Percentiles rank a stretch among this genome's conserved stretches.
Evolutionary conservation across 306 rosid species (phyloP).

Genomic region (Cucurbita pepo): DNA sequence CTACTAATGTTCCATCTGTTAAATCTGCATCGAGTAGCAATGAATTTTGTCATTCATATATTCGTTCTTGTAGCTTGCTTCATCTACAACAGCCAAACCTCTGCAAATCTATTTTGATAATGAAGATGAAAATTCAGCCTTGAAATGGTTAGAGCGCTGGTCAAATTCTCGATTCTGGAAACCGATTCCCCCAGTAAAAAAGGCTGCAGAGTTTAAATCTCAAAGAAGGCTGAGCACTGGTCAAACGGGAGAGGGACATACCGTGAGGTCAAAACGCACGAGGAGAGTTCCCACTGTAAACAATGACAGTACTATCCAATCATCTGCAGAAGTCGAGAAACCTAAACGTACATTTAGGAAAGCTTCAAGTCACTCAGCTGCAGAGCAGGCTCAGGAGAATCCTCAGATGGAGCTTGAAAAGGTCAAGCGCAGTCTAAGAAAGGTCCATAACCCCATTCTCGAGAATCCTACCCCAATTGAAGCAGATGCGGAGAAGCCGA

Average conservation of each 20-base stretch:
- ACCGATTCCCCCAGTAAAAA: constrained; percentile 68
- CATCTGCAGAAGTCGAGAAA: constrained; percentile 67
- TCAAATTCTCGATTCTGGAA: constrained; percentile 65
- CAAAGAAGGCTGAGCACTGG: constrained; percentile 45
- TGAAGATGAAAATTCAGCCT: constrained; percentile 68
- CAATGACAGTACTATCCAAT: constrained; percentile 35
- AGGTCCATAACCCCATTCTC: constrained; percentile 71
- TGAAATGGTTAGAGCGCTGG: constrained; percentile 85
- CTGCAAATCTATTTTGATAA: constrained; percentile 51
- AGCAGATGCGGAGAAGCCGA: constrained; percentile 37
- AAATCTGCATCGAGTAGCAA: not conserved
- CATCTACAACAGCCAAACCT: constrained; percentile 50
- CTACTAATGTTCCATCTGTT: not conserved
- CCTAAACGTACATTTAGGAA: constrained; percentile 61
- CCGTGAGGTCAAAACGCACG: constrained; percentile 55
- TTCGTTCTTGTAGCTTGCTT: constrained; percentile 42
- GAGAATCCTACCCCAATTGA: constrained; percentile 45
- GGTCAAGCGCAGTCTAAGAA: constrained; percentile 82
- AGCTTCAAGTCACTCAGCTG: constrained; percentile 39
- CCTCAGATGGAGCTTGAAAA: constrained; percentile 90
- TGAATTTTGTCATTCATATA: too few species aligned
- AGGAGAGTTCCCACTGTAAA: constrained; percentile 47
- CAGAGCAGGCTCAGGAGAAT: constrained; percentile 54
- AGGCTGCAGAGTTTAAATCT: constrained; percentile 38
- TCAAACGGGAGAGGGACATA: constrained; percentile 40